Evolutionary conservation across 179 eudicot genomes (phyloP).

Genomic region (Spergularia azorica): DNA sequence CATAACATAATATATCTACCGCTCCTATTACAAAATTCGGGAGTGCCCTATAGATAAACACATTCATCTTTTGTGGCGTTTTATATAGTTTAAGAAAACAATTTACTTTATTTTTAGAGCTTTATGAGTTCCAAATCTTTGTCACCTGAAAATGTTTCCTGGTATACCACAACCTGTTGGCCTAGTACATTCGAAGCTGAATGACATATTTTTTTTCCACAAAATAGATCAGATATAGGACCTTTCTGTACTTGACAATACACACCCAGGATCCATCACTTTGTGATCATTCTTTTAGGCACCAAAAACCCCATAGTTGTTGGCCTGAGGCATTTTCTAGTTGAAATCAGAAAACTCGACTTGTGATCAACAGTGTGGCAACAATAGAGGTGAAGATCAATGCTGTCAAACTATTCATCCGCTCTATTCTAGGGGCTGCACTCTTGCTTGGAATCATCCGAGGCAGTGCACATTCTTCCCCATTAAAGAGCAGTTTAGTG

Average conservation of each 20-base stretch:
- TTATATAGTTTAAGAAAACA: not conserved
- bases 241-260: not conserved
- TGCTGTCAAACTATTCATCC: slow-evolving; percentile 16
- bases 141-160: slow-evolving; percentile 11
- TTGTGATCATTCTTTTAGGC: not conserved
- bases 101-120: slow-evolving; percentile 2
- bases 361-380: slow-evolving; percentile 24
- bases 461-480: slow-evolving; percentile 91
- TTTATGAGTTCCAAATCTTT: slow-evolving; percentile 12
- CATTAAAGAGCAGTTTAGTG: slow-evolving; percentile 59
- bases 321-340: not conserved
- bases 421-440: slow-evolving; percentile 21
- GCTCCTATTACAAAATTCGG: slow-evolving; percentile 6
- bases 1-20: not conserved
- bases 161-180: slow-evolving; percentile 1
- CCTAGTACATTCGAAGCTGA: not conserved
- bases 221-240: not conserved
- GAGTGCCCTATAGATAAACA: not conserved
- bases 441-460: slow-evolving; percentile 44
- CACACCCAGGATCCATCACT: not conserved
- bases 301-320: slow-evolving; percentile 3
- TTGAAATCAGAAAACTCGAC: slow-evolving; percentile 9
- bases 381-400: slow-evolving; percentile 27
- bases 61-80: not conserved
- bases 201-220: not conserved